Percentiles rank a stretch among this genome's conserved stretches.
Evolutionary conservation across 306 rosid genomes (phyloP).

Genomic region (Citrullus colocynthis): DNA sequence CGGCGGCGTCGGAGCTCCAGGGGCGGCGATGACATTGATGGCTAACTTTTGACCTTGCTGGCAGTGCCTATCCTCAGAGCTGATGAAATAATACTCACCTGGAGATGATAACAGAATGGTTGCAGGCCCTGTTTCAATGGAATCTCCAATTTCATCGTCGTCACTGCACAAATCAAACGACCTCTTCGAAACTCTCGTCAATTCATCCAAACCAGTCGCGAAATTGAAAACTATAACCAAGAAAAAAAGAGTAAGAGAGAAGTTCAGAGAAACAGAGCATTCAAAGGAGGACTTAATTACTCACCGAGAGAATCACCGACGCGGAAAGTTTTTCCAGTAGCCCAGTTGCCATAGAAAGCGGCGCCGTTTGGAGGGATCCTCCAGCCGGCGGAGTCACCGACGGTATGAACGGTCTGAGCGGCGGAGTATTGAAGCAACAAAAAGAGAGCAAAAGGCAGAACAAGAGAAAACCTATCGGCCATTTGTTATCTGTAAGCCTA

Average conservation of each 20-base stretch:
- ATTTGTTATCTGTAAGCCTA: not conserved
- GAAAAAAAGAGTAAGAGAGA: not conserved
- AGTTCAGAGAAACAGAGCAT: not conserved
- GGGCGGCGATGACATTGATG: not conserved
- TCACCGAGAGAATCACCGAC: conserved; percentile 27
- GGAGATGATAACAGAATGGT: not conserved
- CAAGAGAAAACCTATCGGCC: not conserved
- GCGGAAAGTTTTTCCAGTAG: not conserved
- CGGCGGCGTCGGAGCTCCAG: not conserved
- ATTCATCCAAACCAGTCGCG: not conserved
- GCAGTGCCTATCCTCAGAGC: not conserved
- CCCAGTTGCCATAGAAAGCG: conserved; percentile 19
- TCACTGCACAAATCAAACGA: not conserved
- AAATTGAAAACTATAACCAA: conserved; percentile 2
- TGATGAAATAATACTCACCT: not conserved
- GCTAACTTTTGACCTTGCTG: not conserved
- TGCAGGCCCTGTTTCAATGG: not conserved
- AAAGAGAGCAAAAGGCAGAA: not conserved
- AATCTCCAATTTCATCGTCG: conserved; percentile 1
- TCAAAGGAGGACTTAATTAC: not conserved
- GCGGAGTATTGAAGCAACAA: not conserved
- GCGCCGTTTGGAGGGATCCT: conserved; percentile 1
- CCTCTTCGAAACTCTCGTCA: not conserved
- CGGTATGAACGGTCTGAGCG: conserved; percentile 21
- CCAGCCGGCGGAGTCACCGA: conserved; percentile 33